Evolutionary conservation across 164 flowering plant species (phyloP), one percentile per base, ranked within the genome.

Genomic region (Tinospora cordifolia): DNA sequence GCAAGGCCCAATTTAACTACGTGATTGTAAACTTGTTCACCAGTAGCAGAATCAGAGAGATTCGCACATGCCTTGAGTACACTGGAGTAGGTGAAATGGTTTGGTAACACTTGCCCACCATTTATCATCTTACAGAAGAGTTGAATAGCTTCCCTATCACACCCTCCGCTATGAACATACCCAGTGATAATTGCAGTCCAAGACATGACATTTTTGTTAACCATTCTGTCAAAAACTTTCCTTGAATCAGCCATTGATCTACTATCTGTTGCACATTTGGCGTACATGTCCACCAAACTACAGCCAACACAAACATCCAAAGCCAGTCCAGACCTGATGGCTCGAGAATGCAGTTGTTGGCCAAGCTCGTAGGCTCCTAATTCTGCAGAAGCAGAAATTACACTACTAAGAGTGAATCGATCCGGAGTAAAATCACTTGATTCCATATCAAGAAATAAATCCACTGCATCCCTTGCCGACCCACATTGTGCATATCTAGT

Each of bases 161-260:
- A 26, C 24, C 79, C 85, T 66, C 87, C 88, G 60, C 72, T 81
- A 57, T 83, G 95, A 68, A 83, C 87, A 72, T 85, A 86, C 11
- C 91, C 95, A 3, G 90, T 83, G 66, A 92, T 89, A 8, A 92
- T 79, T 1, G 97, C 85, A 54, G 96, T 92, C 98, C 97, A 92
- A 41, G 97, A 88, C 95, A 90, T 87, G 30, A 92, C 93, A 79
- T 86, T 87, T 67, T 84, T 94, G 40, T 71, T 78, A 9, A 76
- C 74, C 88, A 92, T 85, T 67, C 74, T 71, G 69, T 90, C 88
- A 77, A 92, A 92, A 36, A 86, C 87, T 66, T 80, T 86, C 73
- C 87, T 81, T 0, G 90, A 83, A 62, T 85, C 81, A 66, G 63
- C 77, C 74, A 87, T 25, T 1, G 87, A 83, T 30, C 83, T 80